Base-by-base conservation (phyloP, 805 yeast species). In the Myxozyma geophila region DNA sequence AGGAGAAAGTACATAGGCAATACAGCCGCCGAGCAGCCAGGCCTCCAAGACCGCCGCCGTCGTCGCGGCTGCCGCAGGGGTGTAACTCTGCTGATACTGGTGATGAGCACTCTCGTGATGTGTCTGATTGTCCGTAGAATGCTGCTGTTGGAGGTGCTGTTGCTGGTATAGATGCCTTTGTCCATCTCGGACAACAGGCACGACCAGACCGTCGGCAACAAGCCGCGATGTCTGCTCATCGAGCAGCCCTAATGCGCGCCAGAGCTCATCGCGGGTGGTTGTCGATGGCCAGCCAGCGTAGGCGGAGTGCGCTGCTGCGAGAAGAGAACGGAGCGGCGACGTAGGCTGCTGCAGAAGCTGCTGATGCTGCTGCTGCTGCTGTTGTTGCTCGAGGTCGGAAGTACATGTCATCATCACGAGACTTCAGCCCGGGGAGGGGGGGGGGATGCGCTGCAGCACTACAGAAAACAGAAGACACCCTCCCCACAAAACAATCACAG, bases 1-100 rank as follows among this genome's bases (percentile, higher is more conserved):
- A 5, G 17, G 15, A 37, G 12, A 7, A 69, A 70, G 47, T 54
- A 70, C 72, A 53, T 70, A 65, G 13, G 73, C 73, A 44, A 71
- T 67, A 37, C 72, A 71, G 2, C 73, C 72, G 7, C 71, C 72
- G 21, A 71, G 66, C n/a, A 70, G 64, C 68, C 68, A 65, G 7
- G 66, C 66, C 40, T 65, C 68, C 2, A 64, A 55, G 7, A 64
- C 59, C 28, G 53, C 44, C 8, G 54, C 39, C 21, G 56, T 61
- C 23, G 40, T 33, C 17, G 48, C 54, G 15, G 63, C 58, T 17
- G 40, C 56, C 23, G 39, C 19, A 7, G 58, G 63, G 7, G 43
- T 39, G 17, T 37, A 54, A 4, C 21, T 63, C 40, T 19, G 46
- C n/a, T 46, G 56, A 28, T 28, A 28, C 28, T 28, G 28, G 28